These are phyloP conservation scores for Krasilnikovozyma curviuscula DNA, from an alignment of 768 basidiomycete species.

Conservation along the genomic window DNA sequence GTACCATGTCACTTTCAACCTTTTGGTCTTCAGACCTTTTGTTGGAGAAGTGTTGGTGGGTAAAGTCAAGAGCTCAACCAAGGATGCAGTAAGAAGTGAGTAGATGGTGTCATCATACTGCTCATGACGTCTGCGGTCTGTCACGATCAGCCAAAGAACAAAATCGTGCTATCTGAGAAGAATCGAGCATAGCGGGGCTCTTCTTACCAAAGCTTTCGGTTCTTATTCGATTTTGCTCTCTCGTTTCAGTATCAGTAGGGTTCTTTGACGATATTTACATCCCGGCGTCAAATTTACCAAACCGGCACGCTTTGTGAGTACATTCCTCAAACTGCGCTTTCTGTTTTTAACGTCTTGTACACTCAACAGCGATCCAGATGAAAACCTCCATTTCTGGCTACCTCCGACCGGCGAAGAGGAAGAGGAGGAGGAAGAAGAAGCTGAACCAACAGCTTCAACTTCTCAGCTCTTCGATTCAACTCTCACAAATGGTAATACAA, in stretches of 20 bases:
- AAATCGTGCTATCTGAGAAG: not conserved
- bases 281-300: constrained; percentile 56
- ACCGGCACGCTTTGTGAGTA: constrained; percentile 35
- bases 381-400: constrained; percentile 26
- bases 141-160: not conserved
- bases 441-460: constrained; percentile 4
- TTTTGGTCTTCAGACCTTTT: constrained; percentile 84
- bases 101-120: no score
- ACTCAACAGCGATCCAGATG: constrained; percentile 21
- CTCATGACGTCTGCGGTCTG: constrained; percentile 47
- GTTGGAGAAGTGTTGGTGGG: constrained; percentile 73
- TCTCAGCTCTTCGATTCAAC: not conserved
- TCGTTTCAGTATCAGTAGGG: constrained; percentile 48
- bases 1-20: constrained; percentile 79
- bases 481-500: no score
- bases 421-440: not conserved
- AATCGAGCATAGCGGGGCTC: not conserved
- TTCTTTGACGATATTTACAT: constrained; percentile 93
- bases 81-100: no score
- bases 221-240: not conserved
- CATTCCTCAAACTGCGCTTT: not conserved
- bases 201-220: constrained; percentile 1
- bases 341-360: not conserved
- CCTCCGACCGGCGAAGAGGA: not conserved
- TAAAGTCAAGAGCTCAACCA: constrained; percentile 72